Evolutionary conservation across 352 stramenopile species (phyloP), one percentile per base, ranked within the genome.

Genomic region (Pythium dissotocum): DNA sequence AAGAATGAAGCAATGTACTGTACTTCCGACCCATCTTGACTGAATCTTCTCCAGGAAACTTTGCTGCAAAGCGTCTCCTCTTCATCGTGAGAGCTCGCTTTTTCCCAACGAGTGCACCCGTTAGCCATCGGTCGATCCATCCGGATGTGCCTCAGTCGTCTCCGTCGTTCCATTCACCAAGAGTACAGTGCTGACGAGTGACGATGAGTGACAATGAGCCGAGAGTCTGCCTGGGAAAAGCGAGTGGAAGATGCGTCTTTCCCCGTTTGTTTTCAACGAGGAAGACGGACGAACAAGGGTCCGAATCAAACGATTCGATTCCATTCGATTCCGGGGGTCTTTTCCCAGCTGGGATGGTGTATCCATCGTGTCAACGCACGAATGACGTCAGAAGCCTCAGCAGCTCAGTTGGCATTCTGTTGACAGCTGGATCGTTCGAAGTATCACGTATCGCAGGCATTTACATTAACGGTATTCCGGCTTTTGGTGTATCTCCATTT

Each of bases 401-500:
- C 8, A n/a, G 18, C 12, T n/a, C 8, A 3, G 26, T 16, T 3
- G 24, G 6, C 44, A 24, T 52, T 52, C n/a, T 30, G 44, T 52
- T 52, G n/a, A 28, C 44, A 52, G 44, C 44, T 52, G 44, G n/a
- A 30, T 49, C 40, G 12, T 49, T 49, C 40, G 40, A 49, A 49
- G 40, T 16, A 49, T 49, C 40, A 6, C 13, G 40, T 49, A 49
- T 49, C 7, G 16, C 14, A 49, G 40, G 40, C 24, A 16, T 42
- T 4, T 14, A 4, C 36, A 42, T 24, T 24, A 24, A 24, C 21
- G 21, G 21, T 24, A 24, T 0, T 24, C 21, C 21, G 21, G 21
- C 21, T 24, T 24, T 24, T 24, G 21, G 21, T 24, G 21, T 24
- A 24, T 24, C 21, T 24, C 21, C 36, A 42, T 14, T 42, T 42